phyloP scores from a whole-genome alignment of 805 yeast genomes.

The Candida qinlingensis region DNA sequence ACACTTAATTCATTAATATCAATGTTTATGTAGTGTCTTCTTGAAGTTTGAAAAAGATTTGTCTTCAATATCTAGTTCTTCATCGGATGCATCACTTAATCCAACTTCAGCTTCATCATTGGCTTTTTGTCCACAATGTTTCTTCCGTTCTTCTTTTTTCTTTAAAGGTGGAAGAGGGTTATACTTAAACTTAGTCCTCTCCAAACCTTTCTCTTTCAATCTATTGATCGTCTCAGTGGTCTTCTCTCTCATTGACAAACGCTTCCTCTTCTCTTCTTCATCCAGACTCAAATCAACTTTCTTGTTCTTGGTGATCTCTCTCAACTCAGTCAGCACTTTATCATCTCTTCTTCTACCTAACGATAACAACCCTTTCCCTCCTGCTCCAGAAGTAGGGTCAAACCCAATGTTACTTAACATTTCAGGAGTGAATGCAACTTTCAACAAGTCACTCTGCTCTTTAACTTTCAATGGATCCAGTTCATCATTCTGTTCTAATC shows the following conservation, averaged over 20 bases:
- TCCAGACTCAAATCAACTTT: slow-evolving; percentile 30
- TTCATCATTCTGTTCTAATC: slow-evolving; percentile 13
- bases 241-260: slow-evolving; percentile 24
- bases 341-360: slow-evolving; percentile 15
- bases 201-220: slow-evolving; percentile 8
- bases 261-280: slow-evolving; percentile 24
- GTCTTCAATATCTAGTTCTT: slow-evolving; percentile 6
- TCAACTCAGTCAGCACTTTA: slow-evolving; percentile 26
- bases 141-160: background rate
- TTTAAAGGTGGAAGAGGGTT: background rate
- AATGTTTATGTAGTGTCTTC: background rate
- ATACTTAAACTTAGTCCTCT: background rate
- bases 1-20: too few species aligned
- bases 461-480: slow-evolving; percentile 20
- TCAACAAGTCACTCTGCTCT: slow-evolving; percentile 26
- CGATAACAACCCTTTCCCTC: slow-evolving; percentile 14
- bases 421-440: slow-evolving; percentile 35
- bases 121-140: background rate
- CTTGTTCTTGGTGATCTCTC: slow-evolving; percentile 26
- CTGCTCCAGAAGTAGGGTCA: slow-evolving; percentile 39
- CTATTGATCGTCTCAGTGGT: slow-evolving; percentile 27
- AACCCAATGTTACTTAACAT: slow-evolving; percentile 42
- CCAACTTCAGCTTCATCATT: background rate
- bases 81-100: slow-evolving; percentile 5
- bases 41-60: slow-evolving; percentile 9